A percentile compares a stretch with the other conserved stretches of the same genome.
Evolutionary conservation across 2,329 filamentous ascomycete species (phyloP).

Genomic region (Claviceps sorghi): DNA sequence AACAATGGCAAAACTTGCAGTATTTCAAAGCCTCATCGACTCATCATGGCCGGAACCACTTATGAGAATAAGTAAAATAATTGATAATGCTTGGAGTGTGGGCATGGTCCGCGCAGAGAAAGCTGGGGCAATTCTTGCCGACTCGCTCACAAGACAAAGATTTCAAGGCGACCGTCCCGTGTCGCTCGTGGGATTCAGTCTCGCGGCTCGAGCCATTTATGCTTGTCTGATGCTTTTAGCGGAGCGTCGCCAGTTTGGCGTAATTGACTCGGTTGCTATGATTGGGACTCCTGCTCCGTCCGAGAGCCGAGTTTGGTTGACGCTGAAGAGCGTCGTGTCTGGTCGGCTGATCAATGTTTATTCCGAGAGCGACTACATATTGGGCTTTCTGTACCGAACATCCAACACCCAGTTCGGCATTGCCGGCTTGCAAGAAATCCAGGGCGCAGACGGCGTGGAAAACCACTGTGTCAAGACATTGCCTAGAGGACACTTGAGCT

Average conservation of each 20-base stretch:
- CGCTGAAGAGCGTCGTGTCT: conserved; percentile 62
- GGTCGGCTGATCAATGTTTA: conserved; percentile 85
- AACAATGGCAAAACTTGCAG: conserved; percentile 15
- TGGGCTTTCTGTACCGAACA: conserved; percentile 76
- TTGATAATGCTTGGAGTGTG: conserved; percentile 71
- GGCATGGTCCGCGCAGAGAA: conserved; percentile 67
- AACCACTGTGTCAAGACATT: conserved; percentile 53
- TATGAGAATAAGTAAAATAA: conserved; percentile 54
- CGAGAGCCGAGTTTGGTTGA: conserved; percentile 57
- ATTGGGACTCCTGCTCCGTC: conserved; percentile 73
- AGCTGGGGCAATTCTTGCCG: conserved; percentile 55
- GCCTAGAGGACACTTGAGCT: conserved; percentile 55
- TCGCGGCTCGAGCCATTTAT: conserved; percentile 73
- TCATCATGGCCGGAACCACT: conserved; percentile 48
- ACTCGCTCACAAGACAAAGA: conserved; percentile 61
- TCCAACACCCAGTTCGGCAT: conserved; percentile 72
- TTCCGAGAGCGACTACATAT: conserved; percentile 72
- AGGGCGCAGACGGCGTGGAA: conserved; percentile 50
- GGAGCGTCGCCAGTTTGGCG: conserved; percentile 66
- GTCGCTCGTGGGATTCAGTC: conserved; percentile 66
- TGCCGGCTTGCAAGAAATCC: conserved; percentile 64
- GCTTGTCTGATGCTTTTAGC: conserved; percentile 67
- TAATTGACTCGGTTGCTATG: conserved; percentile 73
- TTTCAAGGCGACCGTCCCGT: conserved; percentile 72
- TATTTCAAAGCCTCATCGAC: conserved; percentile 41